Evolutionary conservation across 148 eudicot genomes (phyloP).

Genomic region (Chenopodium quinoa): DNA sequence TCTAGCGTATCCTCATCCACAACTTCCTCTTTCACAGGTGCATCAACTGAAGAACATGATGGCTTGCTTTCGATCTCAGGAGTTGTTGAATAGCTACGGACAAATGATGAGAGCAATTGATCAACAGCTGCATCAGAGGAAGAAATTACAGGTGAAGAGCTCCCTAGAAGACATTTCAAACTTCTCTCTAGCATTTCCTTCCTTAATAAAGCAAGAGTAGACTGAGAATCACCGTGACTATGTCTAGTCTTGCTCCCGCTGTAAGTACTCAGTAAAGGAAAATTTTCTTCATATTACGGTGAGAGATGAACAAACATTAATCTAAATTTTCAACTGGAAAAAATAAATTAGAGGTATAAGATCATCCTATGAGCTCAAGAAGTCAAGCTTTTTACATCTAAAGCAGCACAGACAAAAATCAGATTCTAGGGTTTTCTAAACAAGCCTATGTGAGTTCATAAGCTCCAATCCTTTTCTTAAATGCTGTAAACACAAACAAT

Average conservation of each 20-base stretch:
- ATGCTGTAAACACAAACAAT: background rate
- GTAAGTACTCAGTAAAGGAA: constrained; percentile 48
- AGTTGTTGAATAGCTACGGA: constrained; percentile 30
- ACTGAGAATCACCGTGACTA: constrained; percentile 38
- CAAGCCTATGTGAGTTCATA: background rate
- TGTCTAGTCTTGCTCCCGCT: constrained; percentile 36
- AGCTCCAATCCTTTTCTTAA: background rate
- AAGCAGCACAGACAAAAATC: background rate
- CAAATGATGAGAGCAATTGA: constrained; percentile 35
- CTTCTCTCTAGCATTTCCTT: constrained; percentile 49
- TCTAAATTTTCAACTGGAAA: background rate
- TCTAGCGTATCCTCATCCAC: constrained; percentile 26
- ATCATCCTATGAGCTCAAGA: background rate
- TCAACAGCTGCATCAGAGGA: constrained; percentile 34
- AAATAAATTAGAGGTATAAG: background rate
- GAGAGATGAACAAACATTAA: background rate
- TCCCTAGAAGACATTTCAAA: constrained; percentile 32
- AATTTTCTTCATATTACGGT: constrained; percentile 1
- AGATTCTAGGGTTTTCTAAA: background rate
- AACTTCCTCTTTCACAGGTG: constrained; percentile 26
- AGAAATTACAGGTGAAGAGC: constrained; percentile 36
- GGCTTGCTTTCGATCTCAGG: constrained; percentile 24
- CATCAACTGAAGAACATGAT: constrained; percentile 21
- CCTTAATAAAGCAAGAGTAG: constrained; percentile 38
- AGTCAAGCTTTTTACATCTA: background rate